Percentiles rank a stretch among this genome's conserved stretches.
phyloP scores from a whole-genome alignment of 257 asterid genomes.

The Ehretia macrophylla region DNA sequence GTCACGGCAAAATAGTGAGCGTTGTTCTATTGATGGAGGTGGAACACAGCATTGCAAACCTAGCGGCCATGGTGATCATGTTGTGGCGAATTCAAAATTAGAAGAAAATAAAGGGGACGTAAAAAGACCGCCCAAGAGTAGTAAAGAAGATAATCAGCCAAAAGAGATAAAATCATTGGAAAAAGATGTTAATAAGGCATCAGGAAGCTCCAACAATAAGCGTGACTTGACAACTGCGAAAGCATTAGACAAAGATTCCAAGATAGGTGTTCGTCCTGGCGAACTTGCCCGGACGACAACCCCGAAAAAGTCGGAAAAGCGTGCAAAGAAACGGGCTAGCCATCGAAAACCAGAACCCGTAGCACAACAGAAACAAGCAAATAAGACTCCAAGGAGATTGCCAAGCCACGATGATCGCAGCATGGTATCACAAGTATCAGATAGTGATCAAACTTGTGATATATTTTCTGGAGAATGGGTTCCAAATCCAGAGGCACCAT shows the following conservation, averaged over 20 bases:
- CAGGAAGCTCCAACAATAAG: neutral
- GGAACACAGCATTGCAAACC: neutral
- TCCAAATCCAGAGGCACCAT: constrained; percentile 59
- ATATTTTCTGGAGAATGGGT: constrained; percentile 85
- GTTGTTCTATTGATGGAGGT: too few relatives aligned
- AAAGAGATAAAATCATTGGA: neutral
- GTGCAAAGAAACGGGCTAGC: constrained; percentile 17
- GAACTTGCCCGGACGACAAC: neutral
- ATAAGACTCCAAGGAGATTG: neutral
- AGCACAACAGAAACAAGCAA: neutral
- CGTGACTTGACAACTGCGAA: neutral
- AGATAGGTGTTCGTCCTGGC: neutral
- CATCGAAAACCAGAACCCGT: constrained; percentile 11
- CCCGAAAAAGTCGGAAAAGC: constrained; percentile 12
- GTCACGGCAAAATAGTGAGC: neutral
- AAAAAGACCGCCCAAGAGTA: too few relatives aligned
- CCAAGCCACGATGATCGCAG: constrained; percentile 3
- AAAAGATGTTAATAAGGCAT: too few relatives aligned
- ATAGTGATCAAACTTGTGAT: constrained; percentile 38
- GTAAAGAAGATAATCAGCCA: neutral
- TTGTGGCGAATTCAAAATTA: neutral
- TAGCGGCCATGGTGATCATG: neutral
- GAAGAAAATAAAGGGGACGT: too few relatives aligned
- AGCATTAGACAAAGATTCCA: neutral
- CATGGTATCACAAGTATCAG: constrained; percentile 14